Percentiles rank a stretch among this genome's conserved stretches.
These are phyloP conservation scores for Prosopis cineraria DNA, from an alignment of 306 rosid genomes.

Conservation along the genomic window DNA sequence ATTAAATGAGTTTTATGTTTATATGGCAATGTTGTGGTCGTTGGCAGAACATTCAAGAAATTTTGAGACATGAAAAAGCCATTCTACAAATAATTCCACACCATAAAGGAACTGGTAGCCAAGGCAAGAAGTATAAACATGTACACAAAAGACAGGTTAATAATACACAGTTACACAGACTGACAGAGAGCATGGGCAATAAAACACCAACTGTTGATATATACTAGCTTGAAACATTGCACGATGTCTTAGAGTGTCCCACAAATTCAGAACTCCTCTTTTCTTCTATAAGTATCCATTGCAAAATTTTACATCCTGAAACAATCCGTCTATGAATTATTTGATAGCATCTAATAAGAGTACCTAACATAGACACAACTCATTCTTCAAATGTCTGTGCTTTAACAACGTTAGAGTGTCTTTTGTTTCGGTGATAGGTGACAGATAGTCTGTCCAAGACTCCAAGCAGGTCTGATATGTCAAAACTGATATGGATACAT, in stretches of 20 bases:
- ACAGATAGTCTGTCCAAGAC: neutral
- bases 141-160: neutral
- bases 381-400: neutral
- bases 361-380: neutral
- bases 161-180: neutral
- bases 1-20: neutral
- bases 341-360: neutral
- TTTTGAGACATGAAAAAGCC: neutral
- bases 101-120: neutral
- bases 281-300: neutral
- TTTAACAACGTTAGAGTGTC: neutral
- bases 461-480: neutral
- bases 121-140: neutral
- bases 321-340: constrained; percentile 36
- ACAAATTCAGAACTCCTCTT: neutral
- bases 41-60: neutral
- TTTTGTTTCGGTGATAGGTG: neutral
- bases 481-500: neutral
- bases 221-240: neutral
- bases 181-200: neutral
- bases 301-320: neutral
- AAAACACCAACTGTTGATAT: neutral
- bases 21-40: neutral
- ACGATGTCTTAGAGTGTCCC: neutral
- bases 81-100: neutral